Base-by-base conservation (phyloP, 1,284 basidiomycete species). In the Apiotrichum porosum region DNA sequence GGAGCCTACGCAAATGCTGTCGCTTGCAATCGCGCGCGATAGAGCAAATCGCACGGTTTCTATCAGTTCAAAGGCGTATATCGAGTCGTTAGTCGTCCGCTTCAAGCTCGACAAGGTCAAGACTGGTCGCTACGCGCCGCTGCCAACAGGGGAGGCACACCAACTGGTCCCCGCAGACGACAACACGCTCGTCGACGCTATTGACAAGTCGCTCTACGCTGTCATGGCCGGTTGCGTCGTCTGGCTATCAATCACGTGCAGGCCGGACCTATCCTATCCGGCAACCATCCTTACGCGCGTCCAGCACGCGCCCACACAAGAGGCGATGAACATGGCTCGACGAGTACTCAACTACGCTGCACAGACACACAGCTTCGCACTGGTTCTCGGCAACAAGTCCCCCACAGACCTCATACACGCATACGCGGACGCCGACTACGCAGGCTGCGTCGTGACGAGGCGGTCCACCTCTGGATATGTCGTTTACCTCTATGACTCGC, bases 311-410 rank as follows among this genome's bases (percentile, higher is more conserved):
- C 58, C 58, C n/a, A 44, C 49, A 0, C 18, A 24, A 2, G 8
- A 37, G 0, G 78, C 79, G 53, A 77, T 72, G 72, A 61, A 63
- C 2, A 71, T 73, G 0, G 71, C 71, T 0, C 70, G 75, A 13
- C 65, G 66, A 4, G 64, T 78, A 6, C 58, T 79, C 0, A 62
- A 64, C 0, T 80, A 80, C 54, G 66, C 80, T 2, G 65, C 17
- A 63, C 63, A 24, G 64, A 69, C 37, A 42, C 49, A 0, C 54
- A 62, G 19, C 63, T 62, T 17, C 50, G 62, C 0, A 36, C 56
- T 9, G 9, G 2, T 14, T 65, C 72, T n/a, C 68, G 69, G 13
- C 71, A 76, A 1, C 36, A 9, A 6, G n/a, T n/a, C n/a, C 23
- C 1, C 13, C 9, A 13, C 9, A 6, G 1, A 21, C n/a, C 24